A percentile compares a stretch with the other conserved stretches of the same genome.
phyloP scores from a whole-genome alignment of 2,329 filamentous ascomycete species.

The Hypoxylon sp. region DNA sequence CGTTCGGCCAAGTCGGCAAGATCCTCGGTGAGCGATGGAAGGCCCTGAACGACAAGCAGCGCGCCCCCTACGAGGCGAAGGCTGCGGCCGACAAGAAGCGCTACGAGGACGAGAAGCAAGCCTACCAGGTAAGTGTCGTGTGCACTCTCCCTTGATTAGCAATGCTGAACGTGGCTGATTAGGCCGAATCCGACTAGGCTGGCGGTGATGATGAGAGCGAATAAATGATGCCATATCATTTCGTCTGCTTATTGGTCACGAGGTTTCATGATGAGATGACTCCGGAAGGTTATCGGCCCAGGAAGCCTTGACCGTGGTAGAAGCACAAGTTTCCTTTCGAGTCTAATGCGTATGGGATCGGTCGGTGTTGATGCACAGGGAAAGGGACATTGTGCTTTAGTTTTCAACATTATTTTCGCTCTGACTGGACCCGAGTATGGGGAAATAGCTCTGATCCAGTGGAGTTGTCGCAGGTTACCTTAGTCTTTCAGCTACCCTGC shows the following conservation, averaged over 20 bases:
- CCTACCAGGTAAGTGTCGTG: constrained; percentile 80
- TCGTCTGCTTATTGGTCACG: constrained; percentile 39
- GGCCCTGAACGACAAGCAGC: constrained; percentile 93
- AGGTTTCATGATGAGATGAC: constrained; percentile 52
- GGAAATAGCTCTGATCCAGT: constrained; percentile 39
- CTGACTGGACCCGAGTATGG: constrained; percentile 36
- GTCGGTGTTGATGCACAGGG: constrained; percentile 56
- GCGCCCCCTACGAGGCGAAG: constrained; percentile 95
- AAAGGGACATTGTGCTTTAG: constrained; percentile 53
- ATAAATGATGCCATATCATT: constrained; percentile 36
- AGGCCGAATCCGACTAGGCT: constrained; percentile 64
- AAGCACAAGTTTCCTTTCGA: constrained; percentile 51
- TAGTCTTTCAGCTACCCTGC: constrained; percentile 33
- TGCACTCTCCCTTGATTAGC: constrained; percentile 26
- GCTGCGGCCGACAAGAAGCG: constrained; percentile 98
- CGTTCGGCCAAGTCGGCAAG: constrained; percentile 99
- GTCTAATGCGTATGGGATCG: constrained; percentile 54
- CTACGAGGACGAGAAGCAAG: constrained; percentile 97
- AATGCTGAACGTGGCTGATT: constrained; percentile 45
- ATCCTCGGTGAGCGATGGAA: constrained; percentile 99
- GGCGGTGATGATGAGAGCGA: constrained; percentile 70
- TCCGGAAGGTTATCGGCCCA: constrained; percentile 45
- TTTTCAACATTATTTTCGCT: constrained; percentile 49
- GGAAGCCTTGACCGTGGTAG: constrained; percentile 47
- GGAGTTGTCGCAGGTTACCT: constrained; percentile 40